phyloP scores from a whole-genome alignment of 2,329 filamentous ascomycete genomes.

The Exophiala lecanii-corni region DNA sequence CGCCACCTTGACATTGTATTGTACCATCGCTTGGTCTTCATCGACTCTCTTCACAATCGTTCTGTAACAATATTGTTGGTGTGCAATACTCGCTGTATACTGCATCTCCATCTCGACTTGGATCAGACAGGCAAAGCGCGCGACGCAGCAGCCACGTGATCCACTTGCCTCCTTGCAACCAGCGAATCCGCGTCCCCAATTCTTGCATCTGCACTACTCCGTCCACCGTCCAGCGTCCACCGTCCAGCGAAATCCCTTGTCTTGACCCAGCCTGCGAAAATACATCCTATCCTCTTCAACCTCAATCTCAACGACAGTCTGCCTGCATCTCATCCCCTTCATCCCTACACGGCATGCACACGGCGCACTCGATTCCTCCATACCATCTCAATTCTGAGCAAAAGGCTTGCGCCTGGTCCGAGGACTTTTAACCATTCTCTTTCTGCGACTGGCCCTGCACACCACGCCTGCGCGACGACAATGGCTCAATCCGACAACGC shows the following conservation, averaged over 20 bases:
- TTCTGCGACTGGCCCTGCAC: constrained; percentile 4
- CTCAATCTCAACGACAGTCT: too few species aligned
- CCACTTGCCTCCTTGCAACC: constrained; percentile 15
- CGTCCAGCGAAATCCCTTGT: constrained; percentile 9
- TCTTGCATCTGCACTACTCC: constrained; percentile 5
- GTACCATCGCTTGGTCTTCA: background rate
- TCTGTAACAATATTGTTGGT: constrained; percentile 10
- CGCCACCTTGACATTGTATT: constrained; percentile 6
- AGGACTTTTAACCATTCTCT: constrained; percentile 22
- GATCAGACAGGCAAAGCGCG: constrained; percentile 1
- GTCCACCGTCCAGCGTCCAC: constrained; percentile 8
- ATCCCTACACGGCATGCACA: constrained; percentile 20
- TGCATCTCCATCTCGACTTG: constrained; percentile 1
- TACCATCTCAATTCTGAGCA: constrained; percentile 26
- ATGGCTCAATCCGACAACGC: constrained; percentile 25
- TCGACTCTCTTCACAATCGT: too few species aligned
- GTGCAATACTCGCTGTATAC: background rate
- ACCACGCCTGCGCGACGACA: constrained; percentile 1
- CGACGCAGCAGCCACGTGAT: constrained; percentile 18
- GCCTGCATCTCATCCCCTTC: constrained; percentile 5
- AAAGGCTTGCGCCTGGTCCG: constrained; percentile 28
- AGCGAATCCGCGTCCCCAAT: constrained; percentile 12
- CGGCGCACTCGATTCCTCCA: constrained; percentile 15
- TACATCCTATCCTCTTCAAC: too few species aligned
- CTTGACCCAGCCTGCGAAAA: constrained; percentile 4